phyloP scores from a whole-genome alignment of 2,329 filamentous ascomycete genomes.

The Penicillium sp. region DNA sequence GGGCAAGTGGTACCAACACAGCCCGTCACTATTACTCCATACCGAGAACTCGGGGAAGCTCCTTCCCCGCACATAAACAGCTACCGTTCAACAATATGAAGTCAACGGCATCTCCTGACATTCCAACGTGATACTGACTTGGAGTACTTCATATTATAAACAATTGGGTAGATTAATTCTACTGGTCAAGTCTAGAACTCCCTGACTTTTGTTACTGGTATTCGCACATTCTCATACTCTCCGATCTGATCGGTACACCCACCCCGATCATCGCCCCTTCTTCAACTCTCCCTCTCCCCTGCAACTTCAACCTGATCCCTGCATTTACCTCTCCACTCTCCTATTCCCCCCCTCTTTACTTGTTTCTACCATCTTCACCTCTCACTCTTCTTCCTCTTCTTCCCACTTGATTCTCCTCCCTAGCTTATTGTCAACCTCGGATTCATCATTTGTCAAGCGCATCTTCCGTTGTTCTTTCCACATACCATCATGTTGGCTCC shows the following conservation, averaged over 20 bases:
- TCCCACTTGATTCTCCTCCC: conserved; percentile 7
- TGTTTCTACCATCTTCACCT: conserved; percentile 1
- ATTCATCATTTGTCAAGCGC: background rate
- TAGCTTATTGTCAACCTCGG: background rate
- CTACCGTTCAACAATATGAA: background rate
- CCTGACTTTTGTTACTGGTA: background rate
- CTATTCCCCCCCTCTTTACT: conserved; percentile 4
- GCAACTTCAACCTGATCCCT: background rate
- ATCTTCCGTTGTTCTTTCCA: conserved; percentile 1
- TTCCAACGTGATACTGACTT: background rate
- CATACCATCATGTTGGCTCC: conserved; percentile 35
- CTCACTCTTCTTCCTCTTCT: conserved; percentile 2
- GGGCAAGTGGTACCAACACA: background rate
- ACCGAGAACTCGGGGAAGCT: conserved; percentile 3
- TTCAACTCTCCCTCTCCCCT: conserved; percentile 2
- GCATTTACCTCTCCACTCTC: conserved; percentile 1
- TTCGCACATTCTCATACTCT: background rate
- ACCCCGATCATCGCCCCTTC: conserved; percentile 8
- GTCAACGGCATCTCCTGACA: background rate
- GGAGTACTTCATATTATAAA: background rate
- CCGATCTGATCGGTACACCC: conserved; percentile 2
- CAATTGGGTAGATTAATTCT: background rate
- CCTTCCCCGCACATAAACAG: conserved; percentile 13
- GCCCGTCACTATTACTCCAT: conserved; percentile 3
- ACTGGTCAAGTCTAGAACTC: background rate